Conservation (phyloP, 2,329 filamentous ascomycete genomes). For the Fusarium beomiforme region DNA sequence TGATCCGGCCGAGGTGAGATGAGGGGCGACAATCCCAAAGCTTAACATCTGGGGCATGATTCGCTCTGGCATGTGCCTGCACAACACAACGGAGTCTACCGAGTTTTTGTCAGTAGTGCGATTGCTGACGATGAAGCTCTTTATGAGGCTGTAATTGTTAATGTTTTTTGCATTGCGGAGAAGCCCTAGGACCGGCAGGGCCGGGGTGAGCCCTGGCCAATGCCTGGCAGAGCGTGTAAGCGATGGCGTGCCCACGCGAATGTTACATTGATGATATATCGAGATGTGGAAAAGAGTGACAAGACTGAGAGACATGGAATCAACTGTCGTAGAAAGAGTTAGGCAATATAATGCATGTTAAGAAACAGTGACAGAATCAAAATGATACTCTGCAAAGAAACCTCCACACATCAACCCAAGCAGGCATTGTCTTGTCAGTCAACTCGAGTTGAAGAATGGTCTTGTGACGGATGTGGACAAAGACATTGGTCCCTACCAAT, state of each 20-base stretch:
- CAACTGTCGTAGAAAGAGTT: neutral
- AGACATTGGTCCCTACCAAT: conserved; percentile 31
- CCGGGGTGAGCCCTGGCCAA: conserved; percentile 37
- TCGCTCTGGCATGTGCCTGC: conserved; percentile 23
- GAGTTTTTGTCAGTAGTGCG: conserved; percentile 14
- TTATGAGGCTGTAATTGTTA: conserved; percentile 27
- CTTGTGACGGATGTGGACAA: conserved; percentile 37
- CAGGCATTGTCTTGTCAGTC: neutral
- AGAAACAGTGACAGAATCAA: neutral
- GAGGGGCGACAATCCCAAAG: conserved; percentile 22
- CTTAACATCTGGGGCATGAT: conserved; percentile 34
- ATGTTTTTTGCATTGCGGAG: conserved; percentile 31
- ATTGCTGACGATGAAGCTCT: conserved; percentile 16
- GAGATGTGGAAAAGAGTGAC: neutral
- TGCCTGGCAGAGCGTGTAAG: conserved; percentile 27
- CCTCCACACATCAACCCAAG: conserved; percentile 1
- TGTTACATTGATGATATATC: conserved; percentile 16
- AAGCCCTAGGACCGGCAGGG: conserved; percentile 28
- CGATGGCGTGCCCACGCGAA: conserved; percentile 35
- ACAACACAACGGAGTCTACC: conserved; percentile 30
- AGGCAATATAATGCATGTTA: conserved; percentile 1
- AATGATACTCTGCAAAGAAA: conserved; percentile 2
- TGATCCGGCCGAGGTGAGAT: conserved; percentile 26
- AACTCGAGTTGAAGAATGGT: conserved; percentile 1
- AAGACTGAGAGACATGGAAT: neutral